Percentiles rank a stretch among this genome's conserved stretches.
These are phyloP conservation scores for Cystobasidiaceae sp. DNA, from an alignment of 1,284 basidiomycete species.

Conservation along the genomic window DNA sequence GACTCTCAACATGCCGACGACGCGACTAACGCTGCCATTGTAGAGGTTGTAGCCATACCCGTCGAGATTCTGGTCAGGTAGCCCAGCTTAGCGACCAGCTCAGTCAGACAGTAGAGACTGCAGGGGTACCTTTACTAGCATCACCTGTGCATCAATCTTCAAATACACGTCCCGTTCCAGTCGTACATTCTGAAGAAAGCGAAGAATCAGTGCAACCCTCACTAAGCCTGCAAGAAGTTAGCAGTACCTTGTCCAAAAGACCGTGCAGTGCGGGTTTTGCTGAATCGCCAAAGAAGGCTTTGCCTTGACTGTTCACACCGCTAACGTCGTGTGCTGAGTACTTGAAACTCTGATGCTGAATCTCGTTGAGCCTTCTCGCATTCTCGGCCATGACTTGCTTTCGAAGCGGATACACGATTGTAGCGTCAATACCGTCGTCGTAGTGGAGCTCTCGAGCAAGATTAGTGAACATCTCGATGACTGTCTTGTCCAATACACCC, in stretches of 20 bases:
- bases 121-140: constrained; percentile 59
- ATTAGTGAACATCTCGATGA: constrained; percentile 58
- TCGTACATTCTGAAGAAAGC: constrained; percentile 40
- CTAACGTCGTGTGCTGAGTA: constrained; percentile 38
- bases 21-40: constrained; percentile 74
- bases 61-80: too few species aligned
- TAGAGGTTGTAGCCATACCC: constrained; percentile 63
- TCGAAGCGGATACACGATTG: constrained; percentile 78
- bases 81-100: not conserved
- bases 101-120: constrained; percentile 49
- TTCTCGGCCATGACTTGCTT: constrained; percentile 77
- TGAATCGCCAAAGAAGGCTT: constrained; percentile 32
- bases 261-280: not conserved
- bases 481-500: constrained; percentile 58
- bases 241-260: not conserved
- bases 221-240: not conserved
- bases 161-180: constrained; percentile 54
- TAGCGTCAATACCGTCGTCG: constrained; percentile 67
- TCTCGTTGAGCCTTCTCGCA: constrained; percentile 54
- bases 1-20: constrained; percentile 57
- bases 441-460: constrained; percentile 59
- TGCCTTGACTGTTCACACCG: not conserved
- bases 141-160: constrained; percentile 60
- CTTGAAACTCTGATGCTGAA: constrained; percentile 18
- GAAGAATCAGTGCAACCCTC: not conserved